A percentile compares a stretch with the other conserved stretches of the same genome.
phyloP scores from a whole-genome alignment of 352 stramenopile genomes.

The Plasmopara halstedii region DNA sequence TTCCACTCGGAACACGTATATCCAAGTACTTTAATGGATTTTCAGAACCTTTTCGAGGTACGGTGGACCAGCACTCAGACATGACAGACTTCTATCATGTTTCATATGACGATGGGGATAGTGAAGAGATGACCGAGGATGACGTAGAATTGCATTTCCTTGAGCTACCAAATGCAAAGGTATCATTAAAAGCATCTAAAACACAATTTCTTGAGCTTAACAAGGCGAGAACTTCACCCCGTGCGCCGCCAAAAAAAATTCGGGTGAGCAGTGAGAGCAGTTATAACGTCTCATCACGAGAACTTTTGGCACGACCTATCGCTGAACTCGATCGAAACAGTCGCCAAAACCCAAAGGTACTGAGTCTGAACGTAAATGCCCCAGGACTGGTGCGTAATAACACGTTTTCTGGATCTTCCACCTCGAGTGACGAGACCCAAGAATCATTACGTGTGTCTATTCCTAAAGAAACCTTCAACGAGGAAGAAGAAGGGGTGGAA shows the following conservation, averaged over 20 bases:
- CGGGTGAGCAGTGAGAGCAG: conserved; percentile 12
- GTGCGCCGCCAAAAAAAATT: conserved; percentile 1
- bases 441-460: conserved; percentile 16
- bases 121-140: conserved; percentile 74
- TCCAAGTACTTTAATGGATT: conserved; percentile 65
- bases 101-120: conserved; percentile 71
- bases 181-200: conserved; percentile 11
- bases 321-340: conserved; percentile 7
- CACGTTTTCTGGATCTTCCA: conserved; percentile 5
- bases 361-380: conserved; percentile 41
- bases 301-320: not conserved
- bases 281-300: conserved; percentile 3
- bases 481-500: conserved; percentile 16
- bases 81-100: conserved; percentile 66
- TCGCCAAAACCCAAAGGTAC: conserved; percentile 16
- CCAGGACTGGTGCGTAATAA: conserved; percentile 15
- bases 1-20: conserved; percentile 52
- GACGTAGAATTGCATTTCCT: conserved; percentile 44
- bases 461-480: conserved; percentile 7
- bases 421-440: conserved; percentile 1
- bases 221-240: conserved; percentile 3
- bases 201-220: conserved; percentile 2
- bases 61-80: conserved; percentile 41
- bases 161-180: conserved; percentile 9
- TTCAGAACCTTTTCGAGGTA: conserved; percentile 45